Evolutionary conservation across 2,329 filamentous ascomycete genomes (phyloP).

Genomic region (Monosporascus sp.): DNA sequence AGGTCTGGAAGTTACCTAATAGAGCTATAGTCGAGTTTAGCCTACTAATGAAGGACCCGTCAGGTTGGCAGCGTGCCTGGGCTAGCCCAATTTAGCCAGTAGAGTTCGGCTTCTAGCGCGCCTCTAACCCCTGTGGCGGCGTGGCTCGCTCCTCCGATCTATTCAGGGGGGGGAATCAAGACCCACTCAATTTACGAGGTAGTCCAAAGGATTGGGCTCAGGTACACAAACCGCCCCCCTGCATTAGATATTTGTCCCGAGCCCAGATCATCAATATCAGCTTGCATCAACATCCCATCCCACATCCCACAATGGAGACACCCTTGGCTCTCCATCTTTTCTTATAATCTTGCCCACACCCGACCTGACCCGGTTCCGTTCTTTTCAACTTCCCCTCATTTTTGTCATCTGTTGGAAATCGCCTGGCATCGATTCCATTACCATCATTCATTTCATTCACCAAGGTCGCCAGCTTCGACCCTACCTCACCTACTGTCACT

Average conservation of each 20-base stretch:
- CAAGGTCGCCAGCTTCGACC: conserved; percentile 26
- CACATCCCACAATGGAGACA: background rate
- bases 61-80: background rate
- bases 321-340: too few species aligned
- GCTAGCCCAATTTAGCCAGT: background rate
- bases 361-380: background rate
- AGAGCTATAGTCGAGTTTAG: too few species aligned
- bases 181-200: background rate
- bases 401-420: conserved; percentile 8
- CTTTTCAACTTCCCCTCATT: background rate
- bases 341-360: too few species aligned
- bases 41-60: too few species aligned
- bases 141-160: background rate
- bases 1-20: too few species aligned
- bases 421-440: conserved; percentile 13
- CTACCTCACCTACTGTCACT: conserved; percentile 4
- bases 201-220: background rate
- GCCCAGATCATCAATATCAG: background rate
- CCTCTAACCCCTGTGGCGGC: background rate
- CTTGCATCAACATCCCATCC: background rate
- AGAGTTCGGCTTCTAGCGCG: background rate
- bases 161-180: background rate
- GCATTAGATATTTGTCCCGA: background rate
- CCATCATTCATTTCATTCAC: conserved; percentile 23
- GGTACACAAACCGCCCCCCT: background rate